phyloP scores from a whole-genome alignment of 768 basidiomycete genomes.

The Hygrocybe punicea region DNA sequence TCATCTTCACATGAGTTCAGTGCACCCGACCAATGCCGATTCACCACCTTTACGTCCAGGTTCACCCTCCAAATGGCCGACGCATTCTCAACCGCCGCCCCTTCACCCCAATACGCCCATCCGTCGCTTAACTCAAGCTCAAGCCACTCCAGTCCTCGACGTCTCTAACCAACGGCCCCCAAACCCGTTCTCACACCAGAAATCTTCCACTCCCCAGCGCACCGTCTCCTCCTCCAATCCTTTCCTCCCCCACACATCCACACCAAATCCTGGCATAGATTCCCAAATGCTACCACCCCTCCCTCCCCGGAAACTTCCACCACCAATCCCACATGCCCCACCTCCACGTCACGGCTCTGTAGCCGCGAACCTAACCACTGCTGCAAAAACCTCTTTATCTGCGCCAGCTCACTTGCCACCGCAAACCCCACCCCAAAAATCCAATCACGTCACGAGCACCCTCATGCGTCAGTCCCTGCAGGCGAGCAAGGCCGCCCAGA shows the following conservation, averaged over 20 bases:
- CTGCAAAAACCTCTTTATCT: slow-evolving; percentile 12
- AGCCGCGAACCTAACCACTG: slow-evolving; percentile 12
- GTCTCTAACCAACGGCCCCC: background rate
- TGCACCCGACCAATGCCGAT: slow-evolving; percentile 10
- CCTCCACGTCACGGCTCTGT: slow-evolving; percentile 40
- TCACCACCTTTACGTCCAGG: slow-evolving; percentile 20
- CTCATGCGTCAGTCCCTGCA: slow-evolving; percentile 73
- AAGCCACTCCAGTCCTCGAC: slow-evolving; percentile 1
- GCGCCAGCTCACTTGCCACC: slow-evolving; percentile 12
- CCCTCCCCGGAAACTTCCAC: slow-evolving; percentile 48
- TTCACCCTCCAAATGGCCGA: slow-evolving; percentile 23
- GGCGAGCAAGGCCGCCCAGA: slow-evolving; percentile 68
- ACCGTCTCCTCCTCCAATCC: slow-evolving; percentile 10
- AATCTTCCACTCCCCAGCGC: slow-evolving; percentile 4
- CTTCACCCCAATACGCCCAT: slow-evolving; percentile 2
- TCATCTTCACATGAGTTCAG: background rate
- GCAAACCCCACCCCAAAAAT: slow-evolving; percentile 8
- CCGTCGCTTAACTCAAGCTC: background rate
- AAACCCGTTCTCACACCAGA: slow-evolving; percentile 10
- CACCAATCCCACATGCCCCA: slow-evolving; percentile 28
- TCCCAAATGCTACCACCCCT: slow-evolving; percentile 42
- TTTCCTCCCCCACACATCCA: slow-evolving; percentile 22
- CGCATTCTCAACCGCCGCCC: slow-evolving; percentile 5
- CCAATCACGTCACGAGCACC: slow-evolving; percentile 53
- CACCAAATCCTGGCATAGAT: background rate